These are phyloP conservation scores for Tanacetum coccineum DNA, from an alignment of 129 eudicot genomes.

Conservation along the genomic window DNA sequence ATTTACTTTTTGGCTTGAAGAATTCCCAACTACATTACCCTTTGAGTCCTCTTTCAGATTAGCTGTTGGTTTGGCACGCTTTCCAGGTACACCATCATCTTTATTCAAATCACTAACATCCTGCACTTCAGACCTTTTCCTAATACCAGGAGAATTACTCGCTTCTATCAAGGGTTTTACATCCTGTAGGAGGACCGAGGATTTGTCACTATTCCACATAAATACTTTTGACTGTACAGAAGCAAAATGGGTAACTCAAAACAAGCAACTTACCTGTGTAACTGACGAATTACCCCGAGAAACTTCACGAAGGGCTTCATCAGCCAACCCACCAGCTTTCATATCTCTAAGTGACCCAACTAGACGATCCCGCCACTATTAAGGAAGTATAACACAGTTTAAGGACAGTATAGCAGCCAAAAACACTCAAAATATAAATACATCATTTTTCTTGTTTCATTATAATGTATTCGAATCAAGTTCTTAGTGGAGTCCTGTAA, in stretches of 20 bases:
- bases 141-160: constrained; percentile 38
- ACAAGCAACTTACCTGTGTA: constrained; percentile 33
- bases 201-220: constrained; percentile 13
- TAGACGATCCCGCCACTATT: constrained; percentile 93
- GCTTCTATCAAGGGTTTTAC: constrained; percentile 44
- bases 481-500: constrained; percentile 3
- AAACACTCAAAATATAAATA: constrained; percentile 6
- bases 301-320: constrained; percentile 40
- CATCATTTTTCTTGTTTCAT: constrained; percentile 10
- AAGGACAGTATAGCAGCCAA: neutral
- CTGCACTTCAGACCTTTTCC: constrained; percentile 55
- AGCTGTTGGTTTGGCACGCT: constrained; percentile 64
- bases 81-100: constrained; percentile 53
- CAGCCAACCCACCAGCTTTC: constrained; percentile 57
- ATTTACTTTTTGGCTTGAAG: constrained; percentile 39
- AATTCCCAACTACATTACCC: constrained; percentile 18
- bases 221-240: neutral
- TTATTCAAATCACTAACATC: constrained; percentile 9
- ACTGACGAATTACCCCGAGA: constrained; percentile 29
- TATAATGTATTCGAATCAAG: constrained; percentile 16
- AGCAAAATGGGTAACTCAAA: neutral
- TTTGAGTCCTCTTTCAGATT: constrained; percentile 29
- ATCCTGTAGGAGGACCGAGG: constrained; percentile 47
- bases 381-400: constrained; percentile 15
- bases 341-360: constrained; percentile 74